Evolutionary conservation across 495 filamentous ascomycete species (phyloP).

Genomic region (Platismatia glauca): DNA sequence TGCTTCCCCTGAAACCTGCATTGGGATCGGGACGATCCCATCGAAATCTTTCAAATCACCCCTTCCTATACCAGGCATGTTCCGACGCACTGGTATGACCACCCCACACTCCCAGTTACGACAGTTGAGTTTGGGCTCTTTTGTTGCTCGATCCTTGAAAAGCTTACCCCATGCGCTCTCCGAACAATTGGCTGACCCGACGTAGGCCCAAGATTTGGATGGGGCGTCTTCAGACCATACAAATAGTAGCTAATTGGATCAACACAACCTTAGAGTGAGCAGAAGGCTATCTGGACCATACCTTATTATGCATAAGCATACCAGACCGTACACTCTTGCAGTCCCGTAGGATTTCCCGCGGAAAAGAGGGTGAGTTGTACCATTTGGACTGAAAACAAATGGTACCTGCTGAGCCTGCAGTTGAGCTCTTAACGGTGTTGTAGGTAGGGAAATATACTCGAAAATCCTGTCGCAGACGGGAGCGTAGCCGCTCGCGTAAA

Average conservation of each 20-base stretch:
- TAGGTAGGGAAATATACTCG: slow-evolving; percentile 77
- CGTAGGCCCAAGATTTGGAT: slow-evolving; percentile 60
- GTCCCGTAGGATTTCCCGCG: slow-evolving; percentile 60
- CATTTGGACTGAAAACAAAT: slow-evolving; percentile 66
- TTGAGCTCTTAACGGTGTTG: slow-evolving; percentile 58
- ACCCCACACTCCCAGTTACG: slow-evolving; percentile 98
- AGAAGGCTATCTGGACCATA: slow-evolving; percentile 11
- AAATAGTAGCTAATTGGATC: slow-evolving; percentile 47
- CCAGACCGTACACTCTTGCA: slow-evolving; percentile 57
- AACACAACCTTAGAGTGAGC: neutral
- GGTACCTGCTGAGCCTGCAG: slow-evolving; percentile 58
- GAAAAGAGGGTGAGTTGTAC: slow-evolving; percentile 60
- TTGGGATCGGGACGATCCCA: slow-evolving; percentile 57
- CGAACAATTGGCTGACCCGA: slow-evolving; percentile 87
- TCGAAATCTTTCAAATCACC: slow-evolving; percentile 39
- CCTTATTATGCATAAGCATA: slow-evolving; percentile 84
- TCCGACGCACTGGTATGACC: slow-evolving; percentile 43
- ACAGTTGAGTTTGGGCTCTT: slow-evolving; percentile 64
- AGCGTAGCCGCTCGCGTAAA: slow-evolving; percentile 21
- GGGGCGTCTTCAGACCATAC: slow-evolving; percentile 42
- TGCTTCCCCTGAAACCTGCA: slow-evolving; percentile 48
- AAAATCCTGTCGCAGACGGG: slow-evolving; percentile 43
- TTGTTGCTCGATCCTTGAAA: slow-evolving; percentile 53
- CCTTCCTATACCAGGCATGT: slow-evolving; percentile 19
- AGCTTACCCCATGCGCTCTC: slow-evolving; percentile 88